Percentiles rank a stretch among this genome's conserved stretches.
Conservation (phyloP, 345 rosid genomes). For the sweet orange (Citrus sinensis) region DNA sequence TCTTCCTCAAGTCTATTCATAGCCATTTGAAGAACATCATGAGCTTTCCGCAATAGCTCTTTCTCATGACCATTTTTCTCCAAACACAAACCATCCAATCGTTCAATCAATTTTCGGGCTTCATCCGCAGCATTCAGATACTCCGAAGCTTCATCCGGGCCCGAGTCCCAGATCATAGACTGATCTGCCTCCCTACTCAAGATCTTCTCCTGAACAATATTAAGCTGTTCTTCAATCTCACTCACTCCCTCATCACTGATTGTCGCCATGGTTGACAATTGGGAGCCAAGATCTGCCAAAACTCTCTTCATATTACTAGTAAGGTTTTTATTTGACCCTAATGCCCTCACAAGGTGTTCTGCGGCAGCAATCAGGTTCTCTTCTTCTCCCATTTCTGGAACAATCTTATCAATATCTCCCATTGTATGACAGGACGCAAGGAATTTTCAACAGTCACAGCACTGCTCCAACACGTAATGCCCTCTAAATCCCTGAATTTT, state of each 20-base stretch:
- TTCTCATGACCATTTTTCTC: constrained; percentile 31
- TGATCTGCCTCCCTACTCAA: constrained; percentile 64
- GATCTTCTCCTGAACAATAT: constrained; percentile 60
- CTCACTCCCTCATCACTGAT: constrained; percentile 28
- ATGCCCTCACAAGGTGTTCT: constrained; percentile 44
- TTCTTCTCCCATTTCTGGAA: constrained; percentile 41
- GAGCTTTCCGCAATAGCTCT: constrained; percentile 51
- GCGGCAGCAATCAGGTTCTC: constrained; percentile 68
- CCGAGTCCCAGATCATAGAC: constrained; percentile 72
- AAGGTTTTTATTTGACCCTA: constrained; percentile 60
- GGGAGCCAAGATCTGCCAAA: constrained; percentile 57
- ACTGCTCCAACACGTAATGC: not conserved
- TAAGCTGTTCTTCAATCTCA: constrained; percentile 47
- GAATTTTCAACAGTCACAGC: not conserved
- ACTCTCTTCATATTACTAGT: constrained; percentile 48
- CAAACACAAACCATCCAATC: constrained; percentile 38
- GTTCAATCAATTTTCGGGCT: constrained; percentile 47
- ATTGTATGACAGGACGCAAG: constrained; percentile 29
- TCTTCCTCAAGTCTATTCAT: constrained; percentile 91
- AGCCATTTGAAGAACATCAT: constrained; percentile 73
- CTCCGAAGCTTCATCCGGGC: constrained; percentile 45
- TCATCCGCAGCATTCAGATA: constrained; percentile 62
- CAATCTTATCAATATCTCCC: constrained; percentile 38
- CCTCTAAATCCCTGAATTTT: not conserved
- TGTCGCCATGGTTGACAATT: constrained; percentile 45